Conservation (phyloP, 192 early-diverging fungal species). For the Podila horticola region DNA sequence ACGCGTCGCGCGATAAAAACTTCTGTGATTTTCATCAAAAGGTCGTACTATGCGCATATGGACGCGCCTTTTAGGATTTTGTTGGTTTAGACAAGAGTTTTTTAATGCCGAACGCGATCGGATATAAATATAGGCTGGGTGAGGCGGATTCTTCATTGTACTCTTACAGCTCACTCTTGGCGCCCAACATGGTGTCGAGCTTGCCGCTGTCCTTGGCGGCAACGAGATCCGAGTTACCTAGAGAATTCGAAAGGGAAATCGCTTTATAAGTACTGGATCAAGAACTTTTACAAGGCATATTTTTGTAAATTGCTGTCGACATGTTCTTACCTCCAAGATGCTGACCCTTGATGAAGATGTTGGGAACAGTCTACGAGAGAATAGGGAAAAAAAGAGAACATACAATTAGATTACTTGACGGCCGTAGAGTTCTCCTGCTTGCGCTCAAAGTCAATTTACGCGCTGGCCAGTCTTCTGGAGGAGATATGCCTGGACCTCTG, state of each 20-base stretch:
- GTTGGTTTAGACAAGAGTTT: no score
- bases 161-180: slow-evolving; percentile 25
- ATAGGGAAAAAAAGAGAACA: neutral
- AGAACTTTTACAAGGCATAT: neutral
- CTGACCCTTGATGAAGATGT: slow-evolving; percentile 67
- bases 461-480: slow-evolving; percentile 61
- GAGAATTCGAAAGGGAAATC: neutral
- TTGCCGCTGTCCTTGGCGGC: slow-evolving; percentile 36
- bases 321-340: slow-evolving; percentile 67
- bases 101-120: no score
- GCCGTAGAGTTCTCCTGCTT: neutral
- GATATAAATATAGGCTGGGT: no score
- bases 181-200: slow-evolving; percentile 23
- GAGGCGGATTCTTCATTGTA: no score
- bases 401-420: neutral
- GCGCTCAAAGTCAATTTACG: slow-evolving; percentile 10
- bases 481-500: slow-evolving; percentile 63
- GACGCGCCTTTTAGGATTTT: no score
- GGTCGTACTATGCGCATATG: no score
- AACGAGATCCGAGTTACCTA: slow-evolving; percentile 42
- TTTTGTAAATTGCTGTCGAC: no score
- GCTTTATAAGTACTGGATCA: neutral
- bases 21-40: no score
- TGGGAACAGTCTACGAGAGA: slow-evolving; percentile 63
- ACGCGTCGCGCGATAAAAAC: no score